Percentiles rank a stretch among this genome's conserved stretches.
Evolutionary conservation across 192 early-diverging fungal species (phyloP).

Genomic region (Backusella circina): DNA sequence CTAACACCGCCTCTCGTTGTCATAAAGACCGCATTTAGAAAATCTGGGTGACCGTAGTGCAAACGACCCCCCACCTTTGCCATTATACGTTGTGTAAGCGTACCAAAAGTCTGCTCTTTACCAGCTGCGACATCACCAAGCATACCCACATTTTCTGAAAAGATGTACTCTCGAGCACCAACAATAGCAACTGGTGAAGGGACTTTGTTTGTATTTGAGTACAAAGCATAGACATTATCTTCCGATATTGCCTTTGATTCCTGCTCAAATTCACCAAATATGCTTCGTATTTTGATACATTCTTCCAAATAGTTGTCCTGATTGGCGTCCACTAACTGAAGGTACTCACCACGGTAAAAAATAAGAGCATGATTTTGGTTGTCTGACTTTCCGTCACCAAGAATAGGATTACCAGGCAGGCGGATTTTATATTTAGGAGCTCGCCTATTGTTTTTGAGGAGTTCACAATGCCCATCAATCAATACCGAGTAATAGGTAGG

Average conservation of each 20-base stretch:
- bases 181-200: constrained; percentile 67
- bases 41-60: constrained; percentile 78
- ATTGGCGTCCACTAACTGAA: constrained; percentile 75
- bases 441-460: constrained; percentile 49
- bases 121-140: constrained; percentile 73
- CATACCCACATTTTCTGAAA: constrained; percentile 67
- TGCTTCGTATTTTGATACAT: constrained; percentile 70
- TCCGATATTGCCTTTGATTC: constrained; percentile 36
- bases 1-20: constrained; percentile 70
- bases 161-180: constrained; percentile 69
- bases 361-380: constrained; percentile 75
- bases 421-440: constrained; percentile 62
- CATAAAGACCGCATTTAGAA: constrained; percentile 72
- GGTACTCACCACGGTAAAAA: constrained; percentile 70
- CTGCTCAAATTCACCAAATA: constrained; percentile 71
- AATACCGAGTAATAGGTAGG: constrained; percentile 44
- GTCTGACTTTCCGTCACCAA: constrained; percentile 76
- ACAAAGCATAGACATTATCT: constrained; percentile 51
- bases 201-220: constrained; percentile 35
- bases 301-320: constrained; percentile 81
- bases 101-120: constrained; percentile 75
- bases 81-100: constrained; percentile 70
- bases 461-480: constrained; percentile 64
- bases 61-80: constrained; percentile 64
- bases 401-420: constrained; percentile 67